Base-by-base conservation (phyloP, 805 yeast genomes). In the Yamadazyma laniorum region DNA sequence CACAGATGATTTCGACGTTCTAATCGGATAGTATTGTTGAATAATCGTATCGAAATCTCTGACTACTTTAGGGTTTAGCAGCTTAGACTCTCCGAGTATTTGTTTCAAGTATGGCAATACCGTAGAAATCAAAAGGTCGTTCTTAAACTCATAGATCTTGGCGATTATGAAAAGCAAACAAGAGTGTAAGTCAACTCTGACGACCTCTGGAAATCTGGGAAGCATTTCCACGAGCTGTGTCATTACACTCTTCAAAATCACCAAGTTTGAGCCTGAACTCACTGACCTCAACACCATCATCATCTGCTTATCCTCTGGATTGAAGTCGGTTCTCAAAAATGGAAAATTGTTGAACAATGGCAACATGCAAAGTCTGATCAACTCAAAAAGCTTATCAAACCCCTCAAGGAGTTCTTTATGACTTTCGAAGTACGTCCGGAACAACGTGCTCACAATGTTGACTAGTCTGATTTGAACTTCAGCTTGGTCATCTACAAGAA, bases 301-400 rank as follows among this genome's bases (percentile, higher is more conserved):
- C 1, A 46, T 42, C 32, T 37, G 46, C 17, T 42, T 41, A 27
- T 47, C 47, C 18, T 56, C 55, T 7, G 45, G 49, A 33, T 73
- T 63, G 38, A 54, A 71, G 28, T 68, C 72, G 19, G 70, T 72
- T 39, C 74, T 72, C 28, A 82, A 63, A 36, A 79, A 74, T 6
- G 95, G 90, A 29, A 84, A 59, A 6, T 74, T 61, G 21, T 67
- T 70, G 18, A 81, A 72, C 13, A 89, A 61, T 0, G 86, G 82
- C 15, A 81, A 67, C 65, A 85, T 69, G 13, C 77, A 74, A 5
- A 89, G 72, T 45, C 96, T 70, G 34, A 89, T 61, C 18, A 90
- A 65, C 54, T 91, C 97, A 57, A 91, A 87, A 30, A 88, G 62
- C 51, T 85, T 87, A 49, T 87, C 95, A 38, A 85, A 81, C 35